Evolutionary conservation across 139 green algal species (phyloP).

Genomic region (Zygnema circumcarinatum): DNA sequence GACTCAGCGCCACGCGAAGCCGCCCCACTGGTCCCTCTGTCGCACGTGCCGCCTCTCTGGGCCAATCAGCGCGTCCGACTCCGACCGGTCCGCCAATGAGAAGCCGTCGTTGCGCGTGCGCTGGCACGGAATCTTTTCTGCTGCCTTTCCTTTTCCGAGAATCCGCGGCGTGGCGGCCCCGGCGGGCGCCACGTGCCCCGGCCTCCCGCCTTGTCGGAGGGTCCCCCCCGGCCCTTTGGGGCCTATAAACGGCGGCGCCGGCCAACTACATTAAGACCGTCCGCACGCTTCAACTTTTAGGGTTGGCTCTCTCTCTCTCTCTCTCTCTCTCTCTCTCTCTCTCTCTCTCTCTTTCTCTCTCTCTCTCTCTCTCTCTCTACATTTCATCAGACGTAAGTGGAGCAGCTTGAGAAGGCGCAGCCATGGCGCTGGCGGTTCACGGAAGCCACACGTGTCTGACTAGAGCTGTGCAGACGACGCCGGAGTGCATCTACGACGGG

Average conservation of each 20-base stretch:
- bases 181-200: background rate
- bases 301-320: too few relatives aligned
- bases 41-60: too few relatives aligned
- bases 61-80: background rate
- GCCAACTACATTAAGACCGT: background rate
- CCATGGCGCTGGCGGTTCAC: too few relatives aligned
- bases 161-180: background rate
- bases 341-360: conserved; percentile 20
- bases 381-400: too few relatives aligned
- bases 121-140: background rate
- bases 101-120: background rate
- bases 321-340: conserved; percentile 19
- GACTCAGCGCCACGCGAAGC: too few relatives aligned
- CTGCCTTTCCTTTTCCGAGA: background rate
- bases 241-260: background rate
- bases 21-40: too few relatives aligned
- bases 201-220: background rate
- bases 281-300: background rate
- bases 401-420: too few relatives aligned
- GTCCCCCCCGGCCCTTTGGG: background rate
- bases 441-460: too few relatives aligned
- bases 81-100: background rate
- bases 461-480: too few relatives aligned
- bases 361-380: conserved; percentile 19
- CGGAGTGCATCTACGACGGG: too few relatives aligned